Evolutionary conservation across 805 yeast genomes (phyloP), one percentile per base, ranked within the genome.

Genomic region (Suhomyces pyralidae): DNA sequence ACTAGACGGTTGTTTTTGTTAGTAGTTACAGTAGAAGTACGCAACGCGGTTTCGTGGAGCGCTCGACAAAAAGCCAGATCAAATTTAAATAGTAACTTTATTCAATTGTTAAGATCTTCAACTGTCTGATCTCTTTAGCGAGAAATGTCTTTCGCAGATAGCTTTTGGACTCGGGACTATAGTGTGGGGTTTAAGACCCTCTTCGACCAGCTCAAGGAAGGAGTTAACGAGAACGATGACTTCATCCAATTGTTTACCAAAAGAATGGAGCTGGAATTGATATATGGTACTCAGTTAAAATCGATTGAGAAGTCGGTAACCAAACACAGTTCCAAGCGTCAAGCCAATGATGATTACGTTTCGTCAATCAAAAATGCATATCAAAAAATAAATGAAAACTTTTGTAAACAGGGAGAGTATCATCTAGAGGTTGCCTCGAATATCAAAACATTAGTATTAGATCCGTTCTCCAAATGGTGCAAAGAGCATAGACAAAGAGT

Each of bases 391-490:
- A 70, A 79, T 32, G 69, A 65, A 19, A 83, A 82, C 58, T 81
- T 85, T 77, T 68, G 68, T 17, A 74, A 69, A 36, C 88, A 88
- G 66, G 89, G 88, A 5, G 66, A 68, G 46, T 73, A 76, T 36
- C 92, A 86, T 64, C 52, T 81, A 44, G 78, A 79, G 47, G 81
- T 89, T 25, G 88, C 93, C 1, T 73, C 78, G 4, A 81, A 80
- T 56, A 84, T 90, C 54, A 78, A 80, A 51, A 61, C 70, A 1
- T 70, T 81, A 66, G 93, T 90, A 0, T 63, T 87, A 48, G 77
- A 76, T 22, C 96, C 96, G 1, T 90, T 90, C 61, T 67, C 81
- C 9, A 79, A 80, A 59, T 90, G 96, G 96, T 79, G 91, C 42
- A 74, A 72, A 15, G 91, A 86, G 50, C 96, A 90, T 67, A 79